Base-by-base conservation (phyloP, 768 basidiomycete genomes). In the Leucogyrophana mollusca region DNA sequence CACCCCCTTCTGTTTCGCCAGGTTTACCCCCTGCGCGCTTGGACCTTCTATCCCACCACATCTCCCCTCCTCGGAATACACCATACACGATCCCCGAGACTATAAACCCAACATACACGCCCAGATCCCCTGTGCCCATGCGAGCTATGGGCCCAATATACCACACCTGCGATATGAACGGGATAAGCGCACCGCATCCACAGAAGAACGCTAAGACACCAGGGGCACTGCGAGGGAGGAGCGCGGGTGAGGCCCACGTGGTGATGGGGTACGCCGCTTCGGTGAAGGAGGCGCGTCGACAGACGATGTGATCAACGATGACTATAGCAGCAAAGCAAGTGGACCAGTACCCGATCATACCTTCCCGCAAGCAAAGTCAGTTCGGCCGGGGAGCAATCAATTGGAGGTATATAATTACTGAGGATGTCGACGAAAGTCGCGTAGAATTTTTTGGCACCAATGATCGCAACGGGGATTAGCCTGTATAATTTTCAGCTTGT, bases 91-190 rank as follows among this genome's bases (percentile, higher is more conserved):
- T 30, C n/a, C 46, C 45, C 1, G 68, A 59, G 1, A 65, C 61
- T 21, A 59, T 59, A 37, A 68, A 73, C n/a, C 65, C 73, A 18
- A 67, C 65, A 24, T 72, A 61, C 24, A 80, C 62, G 0, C 73
- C 77, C 33, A 79, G 72, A 46, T 80, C 78, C 4, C 78, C 78
- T 10, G 73, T 69, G 3, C 70, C 67, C 5, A 47, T 43, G 20
- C 40, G 56, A 17, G 78, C 78, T 25, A 80, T 71, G 0, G 76
- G 74, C 0, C 78, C 78, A 4, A 66, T 64, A 50, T 71, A 80
- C 76, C 75, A 80, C 33, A 60, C 76, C 37, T 80, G 77, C 35
- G 72, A 69, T 76, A 79, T 79, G 48, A 71, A 73, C 9, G 73
- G 68, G 4, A 78, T 58, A 34, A 74, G 56, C 22, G 71, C 57